Percentiles rank a stretch among this genome's conserved stretches.
phyloP scores from a whole-genome alignment of 805 yeast species.

The Yamadazyma ubonensis region DNA sequence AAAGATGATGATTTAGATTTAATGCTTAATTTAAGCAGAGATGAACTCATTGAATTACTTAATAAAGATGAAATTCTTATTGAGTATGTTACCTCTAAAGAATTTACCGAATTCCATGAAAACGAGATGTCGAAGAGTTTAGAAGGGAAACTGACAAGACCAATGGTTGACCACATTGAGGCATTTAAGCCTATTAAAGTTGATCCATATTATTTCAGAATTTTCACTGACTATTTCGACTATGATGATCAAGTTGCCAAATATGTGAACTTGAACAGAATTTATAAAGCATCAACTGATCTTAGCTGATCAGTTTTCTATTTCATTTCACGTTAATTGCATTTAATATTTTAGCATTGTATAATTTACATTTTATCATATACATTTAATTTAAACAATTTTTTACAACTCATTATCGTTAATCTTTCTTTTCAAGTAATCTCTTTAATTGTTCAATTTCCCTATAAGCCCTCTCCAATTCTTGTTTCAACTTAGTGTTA shows the following conservation, averaged over 20 bases:
- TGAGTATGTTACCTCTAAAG: conserved; percentile 20
- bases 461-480: conserved; percentile 87
- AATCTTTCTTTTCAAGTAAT: conserved; percentile 18
- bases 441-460: conserved; percentile 84
- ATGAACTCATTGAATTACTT: conserved; percentile 23
- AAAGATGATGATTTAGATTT: conserved; percentile 11
- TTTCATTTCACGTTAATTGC: conserved; percentile 6
- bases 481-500: conserved; percentile 84
- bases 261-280: conserved; percentile 19
- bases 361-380: neutral
- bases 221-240: conserved; percentile 20
- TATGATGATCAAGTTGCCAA: conserved; percentile 29
- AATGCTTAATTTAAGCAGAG: conserved; percentile 13
- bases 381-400: conserved; percentile 2
- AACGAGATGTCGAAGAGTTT: conserved; percentile 24
- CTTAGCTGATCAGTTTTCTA: neutral
- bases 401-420: conserved; percentile 2
- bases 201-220: conserved; percentile 26
- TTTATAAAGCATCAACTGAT: conserved; percentile 10
- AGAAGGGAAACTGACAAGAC: conserved; percentile 17
- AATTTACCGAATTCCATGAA: conserved; percentile 30
- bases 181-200: conserved; percentile 32
- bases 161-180: conserved; percentile 18
- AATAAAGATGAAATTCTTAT: conserved; percentile 27
- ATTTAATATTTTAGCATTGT: conserved; percentile 1